A percentile compares a stretch with the other conserved stretches of the same genome.
Conservation (phyloP, 805 yeast genomes). For the Osmozyma mogii region DNA sequence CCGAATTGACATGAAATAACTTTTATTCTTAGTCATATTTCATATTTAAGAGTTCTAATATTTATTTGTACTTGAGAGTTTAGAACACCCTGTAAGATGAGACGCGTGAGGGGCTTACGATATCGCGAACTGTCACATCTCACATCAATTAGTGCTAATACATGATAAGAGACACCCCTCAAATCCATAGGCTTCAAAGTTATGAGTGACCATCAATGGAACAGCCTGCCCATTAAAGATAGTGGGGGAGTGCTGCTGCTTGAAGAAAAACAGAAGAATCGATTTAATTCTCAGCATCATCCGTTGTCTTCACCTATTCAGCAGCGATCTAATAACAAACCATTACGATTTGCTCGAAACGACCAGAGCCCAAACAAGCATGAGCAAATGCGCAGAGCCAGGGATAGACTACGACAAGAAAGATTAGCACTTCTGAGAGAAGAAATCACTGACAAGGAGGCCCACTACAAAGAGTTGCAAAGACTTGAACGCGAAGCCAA, state of each 20-base stretch:
- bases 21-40: no score
- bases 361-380: conserved; percentile 1
- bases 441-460: conserved; percentile 7
- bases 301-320: conserved; percentile 13
- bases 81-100: no score
- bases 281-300: conserved; percentile 7
- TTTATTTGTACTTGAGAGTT: no score
- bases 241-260: conserved; percentile 4
- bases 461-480: conserved; percentile 2
- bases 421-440: conserved; percentile 8
- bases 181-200: no score
- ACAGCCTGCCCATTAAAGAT: conserved; percentile 10
- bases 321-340: not conserved
- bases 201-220: no score
- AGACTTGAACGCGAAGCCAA: conserved; percentile 8
- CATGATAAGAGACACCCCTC: no score
- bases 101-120: no score
- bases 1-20: no score
- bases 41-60: not conserved
- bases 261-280: conserved; percentile 7
- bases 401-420: conserved; percentile 7
- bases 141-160: no score
- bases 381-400: conserved; percentile 4
- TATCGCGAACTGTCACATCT: no score
- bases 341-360: conserved; percentile 1